Conservation (phyloP, 1,284 basidiomycete species). For the Microbotryum scabiosae region DNA sequence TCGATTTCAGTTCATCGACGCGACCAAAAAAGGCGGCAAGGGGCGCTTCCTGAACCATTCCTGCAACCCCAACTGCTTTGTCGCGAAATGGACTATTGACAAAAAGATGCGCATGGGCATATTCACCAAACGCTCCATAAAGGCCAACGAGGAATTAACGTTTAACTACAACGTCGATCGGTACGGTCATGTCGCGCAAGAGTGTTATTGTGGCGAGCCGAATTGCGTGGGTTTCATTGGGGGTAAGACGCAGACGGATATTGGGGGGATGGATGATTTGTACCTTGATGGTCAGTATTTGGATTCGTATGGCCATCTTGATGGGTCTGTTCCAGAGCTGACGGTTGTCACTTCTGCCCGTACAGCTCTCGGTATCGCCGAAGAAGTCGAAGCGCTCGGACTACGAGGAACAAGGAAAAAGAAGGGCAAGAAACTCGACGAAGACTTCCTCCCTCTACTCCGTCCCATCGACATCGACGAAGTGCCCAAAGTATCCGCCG, state of each 20-base stretch:
- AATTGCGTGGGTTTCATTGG: conserved; percentile 95
- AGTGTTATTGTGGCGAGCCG: conserved; percentile 89
- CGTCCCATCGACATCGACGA: conserved; percentile 69
- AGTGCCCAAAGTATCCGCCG: conserved; percentile 82
- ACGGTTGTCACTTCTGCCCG: not conserved
- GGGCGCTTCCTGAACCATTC: conserved; percentile 98
- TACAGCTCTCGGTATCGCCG: conserved; percentile 85
- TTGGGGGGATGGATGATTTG: conserved; percentile 84
- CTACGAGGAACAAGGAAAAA: conserved; percentile 73
- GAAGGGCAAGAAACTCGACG: conserved; percentile 84
- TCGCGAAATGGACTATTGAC: conserved; percentile 98
- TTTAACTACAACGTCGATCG: conserved; percentile 99
- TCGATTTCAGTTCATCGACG: conserved; percentile 76
- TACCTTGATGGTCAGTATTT: conserved; percentile 65
- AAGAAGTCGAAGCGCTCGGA: conserved; percentile 67
- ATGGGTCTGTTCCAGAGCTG: not conserved
- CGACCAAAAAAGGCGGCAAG: conserved; percentile 91
- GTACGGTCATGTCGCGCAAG: conserved; percentile 93
- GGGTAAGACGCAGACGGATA: conserved; percentile 96
- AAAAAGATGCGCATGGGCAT: conserved; percentile 93
- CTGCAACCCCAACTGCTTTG: conserved; percentile 95
- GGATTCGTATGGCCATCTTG: not conserved
- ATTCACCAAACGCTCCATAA: conserved; percentile 78
- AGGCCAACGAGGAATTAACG: conserved; percentile 82
- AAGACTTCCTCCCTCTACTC: conserved; percentile 70